phyloP scores from a whole-genome alignment of 345 rosid genomes.

The Firmiana major region DNA sequence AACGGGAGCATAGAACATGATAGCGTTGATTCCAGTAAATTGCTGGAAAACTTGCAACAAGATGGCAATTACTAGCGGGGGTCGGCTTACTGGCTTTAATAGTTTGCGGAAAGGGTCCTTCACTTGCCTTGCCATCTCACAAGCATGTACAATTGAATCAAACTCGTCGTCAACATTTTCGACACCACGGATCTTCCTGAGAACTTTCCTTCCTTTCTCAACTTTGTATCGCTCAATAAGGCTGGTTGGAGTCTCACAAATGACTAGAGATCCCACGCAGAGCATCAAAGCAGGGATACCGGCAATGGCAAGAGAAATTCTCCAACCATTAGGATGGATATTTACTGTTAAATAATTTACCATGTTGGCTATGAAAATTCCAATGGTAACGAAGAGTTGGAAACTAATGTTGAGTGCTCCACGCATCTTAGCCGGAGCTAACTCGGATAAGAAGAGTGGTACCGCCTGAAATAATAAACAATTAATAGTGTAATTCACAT shows the following conservation, averaged over 20 bases:
- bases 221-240: conserved; percentile 45
- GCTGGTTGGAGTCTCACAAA: conserved; percentile 63
- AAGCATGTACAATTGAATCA: conserved; percentile 25
- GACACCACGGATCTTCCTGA: conserved; percentile 45
- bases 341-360: conserved; percentile 37
- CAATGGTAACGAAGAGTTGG: conserved; percentile 68
- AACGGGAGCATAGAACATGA: conserved; percentile 57
- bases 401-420: conserved; percentile 53
- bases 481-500: not conserved
- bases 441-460: conserved; percentile 45
- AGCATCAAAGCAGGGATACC: conserved; percentile 44
- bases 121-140: conserved; percentile 30
- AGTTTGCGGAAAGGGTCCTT: conserved; percentile 51
- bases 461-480: conserved; percentile 35
- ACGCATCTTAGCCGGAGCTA: conserved; percentile 41
- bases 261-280: conserved; percentile 37
- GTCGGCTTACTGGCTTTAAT: conserved; percentile 28
- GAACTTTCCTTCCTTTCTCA: conserved; percentile 38
- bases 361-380: conserved; percentile 56
- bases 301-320: conserved; percentile 33
- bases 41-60: conserved; percentile 39
- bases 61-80: conserved; percentile 37
- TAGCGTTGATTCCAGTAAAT: conserved; percentile 44
- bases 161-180: conserved; percentile 32
- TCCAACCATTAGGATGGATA: conserved; percentile 39